Conservation (phyloP, 2,329 filamentous ascomycete species). For the Exophiala lecanii-corni region DNA sequence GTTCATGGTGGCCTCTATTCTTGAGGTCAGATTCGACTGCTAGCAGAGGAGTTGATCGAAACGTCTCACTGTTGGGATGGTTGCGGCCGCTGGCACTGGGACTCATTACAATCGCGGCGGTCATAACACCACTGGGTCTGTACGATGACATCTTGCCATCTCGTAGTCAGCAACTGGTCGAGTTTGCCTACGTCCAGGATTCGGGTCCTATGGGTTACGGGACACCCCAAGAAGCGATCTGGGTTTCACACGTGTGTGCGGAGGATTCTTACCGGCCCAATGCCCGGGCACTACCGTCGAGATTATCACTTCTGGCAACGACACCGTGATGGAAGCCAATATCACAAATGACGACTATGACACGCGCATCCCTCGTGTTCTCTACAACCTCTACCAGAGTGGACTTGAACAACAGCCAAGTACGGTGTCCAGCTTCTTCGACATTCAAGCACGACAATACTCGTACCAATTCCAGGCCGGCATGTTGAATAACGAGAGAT, state of each 20-base stretch:
- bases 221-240: constrained; percentile 34
- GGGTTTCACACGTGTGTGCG: constrained; percentile 34
- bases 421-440: constrained; percentile 41
- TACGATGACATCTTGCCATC: constrained; percentile 36
- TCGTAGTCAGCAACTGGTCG: constrained; percentile 10
- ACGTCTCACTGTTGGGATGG: constrained; percentile 27
- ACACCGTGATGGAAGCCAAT: constrained; percentile 16
- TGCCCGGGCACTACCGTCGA: constrained; percentile 28
- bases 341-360: constrained; percentile 29
- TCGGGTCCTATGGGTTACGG: constrained; percentile 36
- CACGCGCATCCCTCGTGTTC: constrained; percentile 32
- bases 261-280: constrained; percentile 12
- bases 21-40: constrained; percentile 37
- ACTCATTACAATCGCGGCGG: constrained; percentile 38
- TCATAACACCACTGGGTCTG: constrained; percentile 45
- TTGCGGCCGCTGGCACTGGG: constrained; percentile 29
- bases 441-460: constrained; percentile 38
- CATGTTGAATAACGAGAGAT: constrained; percentile 20
- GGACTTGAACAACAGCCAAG: constrained; percentile 28
- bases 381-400: constrained; percentile 37
- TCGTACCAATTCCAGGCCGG: constrained; percentile 13
- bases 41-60: constrained; percentile 30
- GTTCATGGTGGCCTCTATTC: constrained; percentile 42
- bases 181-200: constrained; percentile 39
- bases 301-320: constrained; percentile 26